phyloP scores from a whole-genome alignment of 129 eudicot genomes.

The Ambrosia trifida region DNA sequence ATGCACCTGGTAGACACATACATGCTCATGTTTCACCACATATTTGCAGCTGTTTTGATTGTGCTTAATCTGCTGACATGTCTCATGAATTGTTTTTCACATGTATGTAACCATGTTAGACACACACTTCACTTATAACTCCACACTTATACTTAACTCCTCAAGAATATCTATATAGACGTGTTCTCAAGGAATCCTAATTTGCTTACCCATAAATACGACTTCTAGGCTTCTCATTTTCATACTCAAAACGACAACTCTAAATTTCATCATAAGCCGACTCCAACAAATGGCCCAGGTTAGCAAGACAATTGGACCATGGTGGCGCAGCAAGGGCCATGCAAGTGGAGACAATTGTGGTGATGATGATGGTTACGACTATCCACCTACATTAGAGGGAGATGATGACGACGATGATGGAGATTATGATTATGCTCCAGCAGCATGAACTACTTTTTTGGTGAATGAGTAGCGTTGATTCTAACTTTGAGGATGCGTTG shows the following conservation, averaged over 20 bases:
- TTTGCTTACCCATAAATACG: constrained; percentile 17
- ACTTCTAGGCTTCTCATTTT: background rate
- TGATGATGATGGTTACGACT: constrained; percentile 21
- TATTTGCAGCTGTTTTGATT: constrained; percentile 3
- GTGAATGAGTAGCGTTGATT: background rate
- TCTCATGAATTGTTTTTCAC: constrained; percentile 3
- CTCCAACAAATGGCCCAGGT: constrained; percentile 4
- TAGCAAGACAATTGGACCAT: constrained; percentile 9
- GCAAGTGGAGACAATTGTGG: background rate
- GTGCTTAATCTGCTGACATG: constrained; percentile 1
- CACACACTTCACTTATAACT: constrained; percentile 19
- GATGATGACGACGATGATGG: constrained; percentile 24
- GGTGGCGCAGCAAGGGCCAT: constrained; percentile 9
- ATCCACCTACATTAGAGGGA: constrained; percentile 10
- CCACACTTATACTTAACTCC: constrained; percentile 36
- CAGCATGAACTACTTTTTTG: constrained; percentile 18
- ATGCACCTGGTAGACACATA: background rate
- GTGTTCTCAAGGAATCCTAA: background rate
- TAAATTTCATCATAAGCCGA: background rate
- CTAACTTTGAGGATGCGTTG: constrained; percentile 8
- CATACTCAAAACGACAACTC: background rate
- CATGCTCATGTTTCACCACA: background rate
- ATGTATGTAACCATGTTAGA: constrained; percentile 5
- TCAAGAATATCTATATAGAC: background rate
- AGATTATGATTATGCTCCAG: constrained; percentile 33